phyloP scores from a whole-genome alignment of 129 eudicot genomes.

The Flaveria robusta region DNA sequence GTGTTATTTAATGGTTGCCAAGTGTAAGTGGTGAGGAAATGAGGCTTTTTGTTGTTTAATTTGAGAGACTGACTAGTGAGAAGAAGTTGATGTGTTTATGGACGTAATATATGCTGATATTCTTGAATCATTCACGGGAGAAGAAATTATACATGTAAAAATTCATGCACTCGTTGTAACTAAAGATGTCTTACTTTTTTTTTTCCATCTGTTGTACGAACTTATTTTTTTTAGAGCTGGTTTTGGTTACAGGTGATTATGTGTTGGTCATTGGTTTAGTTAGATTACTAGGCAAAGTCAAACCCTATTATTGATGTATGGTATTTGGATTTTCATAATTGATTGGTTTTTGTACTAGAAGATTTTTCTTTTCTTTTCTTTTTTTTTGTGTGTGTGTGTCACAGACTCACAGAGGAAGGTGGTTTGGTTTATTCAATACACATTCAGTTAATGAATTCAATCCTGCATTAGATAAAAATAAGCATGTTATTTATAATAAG shows the following conservation, averaged over 20 bases:
- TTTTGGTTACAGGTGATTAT: not conserved
- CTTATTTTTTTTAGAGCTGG: not conserved
- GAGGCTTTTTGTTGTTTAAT: conserved; percentile 40
- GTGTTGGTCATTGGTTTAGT: not conserved
- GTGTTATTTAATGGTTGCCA: conserved; percentile 32
- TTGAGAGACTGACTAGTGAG: conserved; percentile 30
- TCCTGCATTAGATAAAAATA: too few species aligned
- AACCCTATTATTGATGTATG: too few species aligned
- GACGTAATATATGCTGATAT: not conserved
- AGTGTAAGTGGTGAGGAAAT: conserved; percentile 35
- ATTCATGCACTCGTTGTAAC: not conserved
- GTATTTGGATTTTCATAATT: not conserved
- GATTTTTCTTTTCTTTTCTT: not conserved
- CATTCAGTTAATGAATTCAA: too few species aligned
- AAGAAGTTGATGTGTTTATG: conserved; percentile 24
- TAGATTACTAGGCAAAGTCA: not conserved
- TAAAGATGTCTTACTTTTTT: not conserved
- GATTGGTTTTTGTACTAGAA: not conserved
- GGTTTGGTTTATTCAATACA: too few species aligned
- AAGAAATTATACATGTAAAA: conserved; percentile 24
- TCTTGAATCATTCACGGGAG: conserved; percentile 15
- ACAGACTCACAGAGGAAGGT: not conserved
- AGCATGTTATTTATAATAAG: too few species aligned
- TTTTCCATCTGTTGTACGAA: not conserved
- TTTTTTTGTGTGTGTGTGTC: too few species aligned